Evolutionary conservation across 2,329 filamentous ascomycete genomes (phyloP), one percentile per base, ranked within the genome.

Genomic region (Chaetomium globosum): DNA sequence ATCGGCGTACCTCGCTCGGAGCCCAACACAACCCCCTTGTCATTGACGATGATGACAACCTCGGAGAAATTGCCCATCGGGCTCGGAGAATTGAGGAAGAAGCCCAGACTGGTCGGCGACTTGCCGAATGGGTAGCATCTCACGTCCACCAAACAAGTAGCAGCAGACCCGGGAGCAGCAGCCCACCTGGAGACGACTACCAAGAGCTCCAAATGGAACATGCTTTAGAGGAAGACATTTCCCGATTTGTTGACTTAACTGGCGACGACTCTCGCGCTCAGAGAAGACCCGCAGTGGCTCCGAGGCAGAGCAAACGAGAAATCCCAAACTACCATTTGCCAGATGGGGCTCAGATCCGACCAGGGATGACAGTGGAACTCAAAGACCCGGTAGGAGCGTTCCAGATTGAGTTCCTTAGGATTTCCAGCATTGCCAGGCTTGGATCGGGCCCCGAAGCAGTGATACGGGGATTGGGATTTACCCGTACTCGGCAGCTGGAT

Each of bases 401-500:
- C 7, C 3, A n/a, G 1, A 26, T 66, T 1, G 63, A 77, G 3
- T 80, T 82, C 54, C 59, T 82, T 0, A 67, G 77, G 26, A 76
- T 84, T 57, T 74, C 75, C 23, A 65, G 68, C 0, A 77, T 83
- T 6, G 65, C 78, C 8, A 70, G 73, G n/a, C 63, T 73, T 39
- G 59, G 70, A 1, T 51, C 36, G 0, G 59, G 60, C 0, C 78
- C 80, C 30, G 75, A 77, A 16, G 73, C 80, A n/a, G 70, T 69
- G 1, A 67, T 82, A 8, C 75, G 78, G 1, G 82, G 82, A 0
- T 67, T 76, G 0, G 77, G 78, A 0, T 80, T 78, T 28, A 70
- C 75, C 0, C 74, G 80, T 19, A 76, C 74, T 0, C 69, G 76
- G 0, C 71, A 76, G 0, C 67, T 82, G 19, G 57, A 70, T 4